Conservation (phyloP, 2,329 filamentous ascomycete species). For the Colletotrichum sp. region DNA sequence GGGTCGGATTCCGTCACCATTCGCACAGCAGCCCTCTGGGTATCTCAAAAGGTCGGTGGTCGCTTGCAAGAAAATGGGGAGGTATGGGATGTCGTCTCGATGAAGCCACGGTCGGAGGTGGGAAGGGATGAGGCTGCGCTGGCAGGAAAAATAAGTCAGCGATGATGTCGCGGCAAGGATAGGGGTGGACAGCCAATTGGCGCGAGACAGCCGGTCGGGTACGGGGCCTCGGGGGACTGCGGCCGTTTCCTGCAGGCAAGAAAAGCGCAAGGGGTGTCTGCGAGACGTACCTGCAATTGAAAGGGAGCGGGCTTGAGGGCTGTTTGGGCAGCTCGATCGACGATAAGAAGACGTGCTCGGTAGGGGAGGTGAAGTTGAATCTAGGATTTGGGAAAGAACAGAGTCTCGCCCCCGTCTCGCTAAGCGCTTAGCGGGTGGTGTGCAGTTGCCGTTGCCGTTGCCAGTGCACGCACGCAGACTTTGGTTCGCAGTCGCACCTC, state of each 20-base stretch:
- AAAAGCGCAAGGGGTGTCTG: not conserved
- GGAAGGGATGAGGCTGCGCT: conserved; percentile 14
- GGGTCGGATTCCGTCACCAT: conserved; percentile 11
- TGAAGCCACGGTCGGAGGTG: not conserved
- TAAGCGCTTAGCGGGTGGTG: conserved; percentile 29
- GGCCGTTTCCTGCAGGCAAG: not conserved
- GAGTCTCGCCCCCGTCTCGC: conserved; percentile 27
- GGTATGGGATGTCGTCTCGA: not conserved
- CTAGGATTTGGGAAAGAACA: conserved; percentile 23
- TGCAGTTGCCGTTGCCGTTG: not conserved
- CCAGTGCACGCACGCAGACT: not conserved
- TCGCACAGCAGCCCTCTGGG: conserved; percentile 1
- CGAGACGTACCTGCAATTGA: conserved; percentile 15
- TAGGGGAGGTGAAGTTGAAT: conserved; percentile 14
- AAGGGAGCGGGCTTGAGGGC: not conserved
- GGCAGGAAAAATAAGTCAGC: conserved; percentile 20
- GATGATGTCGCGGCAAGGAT: conserved; percentile 22
- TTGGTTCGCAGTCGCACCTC: not conserved
- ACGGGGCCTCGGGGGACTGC: not conserved
- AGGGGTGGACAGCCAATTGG: conserved; percentile 22
- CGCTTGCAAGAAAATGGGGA: not conserved
- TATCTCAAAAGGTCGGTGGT: not conserved
- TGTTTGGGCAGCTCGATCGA: conserved; percentile 6
- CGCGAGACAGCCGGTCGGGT: not conserved
- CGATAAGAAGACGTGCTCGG: conserved; percentile 9